Percentiles rank a stretch among this genome's conserved stretches.
These are phyloP conservation scores for Nannochloris sp. DNA, from an alignment of 139 green algal species.

Conservation along the genomic window DNA sequence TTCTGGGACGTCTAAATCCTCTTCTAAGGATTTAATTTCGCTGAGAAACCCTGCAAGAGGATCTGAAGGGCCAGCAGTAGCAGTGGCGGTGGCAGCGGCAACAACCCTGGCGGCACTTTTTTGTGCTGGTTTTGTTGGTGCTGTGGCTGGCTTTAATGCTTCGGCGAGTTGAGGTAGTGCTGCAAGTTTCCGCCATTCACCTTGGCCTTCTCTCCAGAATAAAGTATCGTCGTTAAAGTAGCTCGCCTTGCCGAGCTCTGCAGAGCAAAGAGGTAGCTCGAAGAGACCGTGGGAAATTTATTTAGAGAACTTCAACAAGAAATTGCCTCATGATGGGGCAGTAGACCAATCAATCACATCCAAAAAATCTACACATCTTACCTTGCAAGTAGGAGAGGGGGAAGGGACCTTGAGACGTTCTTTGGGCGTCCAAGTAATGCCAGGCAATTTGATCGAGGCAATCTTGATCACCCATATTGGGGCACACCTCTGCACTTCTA, in stretches of 20 bases:
- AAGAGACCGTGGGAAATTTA: not conserved
- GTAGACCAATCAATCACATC: too few relatives aligned
- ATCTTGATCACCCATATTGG: too few relatives aligned
- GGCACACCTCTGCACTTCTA: too few relatives aligned
- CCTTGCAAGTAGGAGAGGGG: conserved; percentile 14
- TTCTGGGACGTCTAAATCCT: conserved; percentile 1
- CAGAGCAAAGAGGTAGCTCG: not conserved
- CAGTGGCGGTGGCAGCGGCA: not conserved
- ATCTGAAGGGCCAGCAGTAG: conserved; percentile 4
- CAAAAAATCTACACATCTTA: conserved; percentile 6
- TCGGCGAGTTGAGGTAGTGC: conserved; percentile 14
- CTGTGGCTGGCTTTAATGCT: conserved; percentile 1
- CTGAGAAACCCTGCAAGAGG: conserved; percentile 52
- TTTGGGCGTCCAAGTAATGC: conserved; percentile 21
- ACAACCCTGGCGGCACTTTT: not conserved
- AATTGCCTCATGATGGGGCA: not conserved
- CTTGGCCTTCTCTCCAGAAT: conserved; percentile 36
- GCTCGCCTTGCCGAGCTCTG: conserved; percentile 13
- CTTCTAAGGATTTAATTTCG: conserved; percentile 55
- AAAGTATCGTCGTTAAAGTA: conserved; percentile 22
- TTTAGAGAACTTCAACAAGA: not conserved
- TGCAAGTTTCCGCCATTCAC: conserved; percentile 25
- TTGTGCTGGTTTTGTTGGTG: not conserved
- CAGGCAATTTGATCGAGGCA: conserved; percentile 1
- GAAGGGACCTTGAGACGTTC: conserved; percentile 21